Base-by-base conservation (phyloP, 176 grass and related monocot genomes). In the Musa schizocarpa region DNA sequence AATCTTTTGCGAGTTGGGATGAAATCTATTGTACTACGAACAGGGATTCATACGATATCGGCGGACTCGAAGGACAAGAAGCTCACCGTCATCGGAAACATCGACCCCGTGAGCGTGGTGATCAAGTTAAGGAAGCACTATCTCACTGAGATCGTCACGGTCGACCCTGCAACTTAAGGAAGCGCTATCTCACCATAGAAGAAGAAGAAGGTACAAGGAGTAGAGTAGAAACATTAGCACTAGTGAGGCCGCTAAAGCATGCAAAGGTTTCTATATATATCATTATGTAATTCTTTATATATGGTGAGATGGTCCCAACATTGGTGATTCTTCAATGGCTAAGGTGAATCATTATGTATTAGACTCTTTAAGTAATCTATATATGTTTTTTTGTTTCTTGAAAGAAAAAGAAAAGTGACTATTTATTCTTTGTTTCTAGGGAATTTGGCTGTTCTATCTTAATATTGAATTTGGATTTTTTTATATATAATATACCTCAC, bases 331-430 rank as follows among this genome's bases (percentile, higher is more conserved):
- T 34, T 34, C 3, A 4, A 34, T 34, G 78, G 63, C 63, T 53
- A 88, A 97, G 70, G 93, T 90, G 65, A 68, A 97, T 43, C 34
- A 43, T 43, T 43, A 43, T 43, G 34, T 6, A 5, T 43, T 43
- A 43, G 0, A 43, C 34, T 43, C 34, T 43, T 43, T 0, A 43
- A 43, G 34, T 43, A 43, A 43, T 43, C 34, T 43, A 43, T 43
- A 6, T 43, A 43, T 43, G 4, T 43, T 43, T 43, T 43, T 6
- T 0, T 0, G 77, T 17, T 86, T 55, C 4, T 22, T 22, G 22
- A 22, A 22, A 22, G 22, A 22, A 22, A 22, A 22, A 22, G 22
- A 22, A 22, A 22, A 22, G 22, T 22, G 22, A 22, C 22, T 22
- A 22, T 22, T 22, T 22, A 22, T 22, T 22, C 22, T 22, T 22